These are phyloP conservation scores for Phragmites australis DNA, from an alignment of 176 grass and related monocot genomes.

Conservation along the genomic window DNA sequence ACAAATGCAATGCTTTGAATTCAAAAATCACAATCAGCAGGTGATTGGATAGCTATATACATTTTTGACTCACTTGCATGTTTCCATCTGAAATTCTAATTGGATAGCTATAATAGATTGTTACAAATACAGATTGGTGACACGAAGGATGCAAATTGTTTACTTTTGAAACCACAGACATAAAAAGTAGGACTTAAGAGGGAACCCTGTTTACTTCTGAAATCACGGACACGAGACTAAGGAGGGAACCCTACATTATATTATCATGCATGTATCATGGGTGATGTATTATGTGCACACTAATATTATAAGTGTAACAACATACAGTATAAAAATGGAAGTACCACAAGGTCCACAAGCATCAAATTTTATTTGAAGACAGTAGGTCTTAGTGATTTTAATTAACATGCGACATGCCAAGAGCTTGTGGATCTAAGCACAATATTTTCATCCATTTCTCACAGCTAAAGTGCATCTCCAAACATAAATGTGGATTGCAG, in stretches of 20 bases:
- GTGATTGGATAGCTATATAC: too few relatives aligned
- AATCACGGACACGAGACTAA: constrained; percentile 1
- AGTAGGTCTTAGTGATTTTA: not conserved
- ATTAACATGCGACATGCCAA: not conserved
- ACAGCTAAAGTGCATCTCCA: constrained; percentile 29
- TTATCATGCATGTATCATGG: constrained; percentile 5
- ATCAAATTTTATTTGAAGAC: constrained; percentile 13
- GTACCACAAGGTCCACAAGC: not conserved
- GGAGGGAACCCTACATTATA: not conserved
- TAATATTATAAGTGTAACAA: not conserved
- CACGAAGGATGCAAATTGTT: not conserved
- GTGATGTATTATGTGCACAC: not conserved
- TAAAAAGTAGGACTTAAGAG: constrained; percentile 10
- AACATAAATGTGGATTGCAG: constrained; percentile 8
- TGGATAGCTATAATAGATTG: not conserved
- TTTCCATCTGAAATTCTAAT: constrained; percentile 2
- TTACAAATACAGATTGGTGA: not conserved
- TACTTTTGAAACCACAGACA: constrained; percentile 24
- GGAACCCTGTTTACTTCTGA: constrained; percentile 6
- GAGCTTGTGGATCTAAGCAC: constrained; percentile 16
- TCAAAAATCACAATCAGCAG: constrained; percentile 11
- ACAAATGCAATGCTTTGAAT: constrained; percentile 26
- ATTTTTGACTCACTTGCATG: constrained; percentile 34
- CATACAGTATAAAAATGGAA: not conserved
- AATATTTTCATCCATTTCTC: not conserved